Evolutionary conservation across 2,329 filamentous ascomycete species (phyloP).

Genomic region (Mollisia scopiformis): DNA sequence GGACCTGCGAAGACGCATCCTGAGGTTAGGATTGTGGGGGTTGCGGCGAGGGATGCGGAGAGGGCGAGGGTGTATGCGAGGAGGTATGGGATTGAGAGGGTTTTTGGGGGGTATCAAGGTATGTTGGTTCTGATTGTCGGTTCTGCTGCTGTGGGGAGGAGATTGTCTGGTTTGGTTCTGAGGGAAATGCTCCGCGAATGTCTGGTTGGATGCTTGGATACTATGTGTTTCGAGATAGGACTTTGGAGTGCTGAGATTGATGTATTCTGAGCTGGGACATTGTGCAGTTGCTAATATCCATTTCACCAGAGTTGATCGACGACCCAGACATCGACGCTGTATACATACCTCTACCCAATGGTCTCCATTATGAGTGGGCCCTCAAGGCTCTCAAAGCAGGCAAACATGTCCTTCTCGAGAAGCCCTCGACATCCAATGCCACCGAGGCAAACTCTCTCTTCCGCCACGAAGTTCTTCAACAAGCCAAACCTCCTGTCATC

Average conservation of each 20-base stretch:
- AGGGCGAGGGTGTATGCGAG: slow-evolving; percentile 47
- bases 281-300: not conserved
- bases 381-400: slow-evolving; percentile 16
- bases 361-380: slow-evolving; percentile 33
- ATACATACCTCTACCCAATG: slow-evolving; percentile 19
- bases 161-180: not conserved
- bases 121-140: not conserved
- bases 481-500: slow-evolving; percentile 45
- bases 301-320: slow-evolving; percentile 38
- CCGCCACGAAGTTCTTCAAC: slow-evolving; percentile 38
- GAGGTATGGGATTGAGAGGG: slow-evolving; percentile 10
- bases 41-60: slow-evolving; percentile 53
- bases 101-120: slow-evolving; percentile 30
- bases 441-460: slow-evolving; percentile 46
- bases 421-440: slow-evolving; percentile 14
- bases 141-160: not conserved
- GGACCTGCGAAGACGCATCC: slow-evolving; percentile 54
- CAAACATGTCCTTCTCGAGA: slow-evolving; percentile 24
- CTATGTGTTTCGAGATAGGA: too few species aligned
- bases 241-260: too few species aligned
- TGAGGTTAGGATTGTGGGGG: slow-evolving; percentile 53
- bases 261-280: not conserved
- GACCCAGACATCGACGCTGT: slow-evolving; percentile 18
- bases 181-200: not conserved
- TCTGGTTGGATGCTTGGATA: not conserved